phyloP scores from a whole-genome alignment of 2,329 filamentous ascomycete genomes.

The Arachnomyces sp. region DNA sequence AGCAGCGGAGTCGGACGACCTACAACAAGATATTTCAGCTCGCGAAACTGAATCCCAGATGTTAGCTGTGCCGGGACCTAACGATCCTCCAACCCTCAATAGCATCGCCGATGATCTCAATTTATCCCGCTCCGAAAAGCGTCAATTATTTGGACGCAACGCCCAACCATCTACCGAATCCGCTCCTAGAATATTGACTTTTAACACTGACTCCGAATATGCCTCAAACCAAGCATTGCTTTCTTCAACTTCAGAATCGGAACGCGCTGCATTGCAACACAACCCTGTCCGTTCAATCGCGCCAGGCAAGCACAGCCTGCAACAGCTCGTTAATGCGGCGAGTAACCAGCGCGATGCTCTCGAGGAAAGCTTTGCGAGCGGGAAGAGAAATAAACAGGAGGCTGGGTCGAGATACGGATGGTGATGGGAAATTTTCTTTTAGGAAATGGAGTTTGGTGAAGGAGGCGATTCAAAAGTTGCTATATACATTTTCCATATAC shows the following conservation, averaged over 20 bases:
- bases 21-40: constrained; percentile 5
- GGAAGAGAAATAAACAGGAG: constrained; percentile 71
- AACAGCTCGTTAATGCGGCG: constrained; percentile 78
- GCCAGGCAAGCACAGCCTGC: constrained; percentile 81
- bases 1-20: constrained; percentile 7
- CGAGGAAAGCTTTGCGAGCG: constrained; percentile 83
- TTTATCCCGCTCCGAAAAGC: constrained; percentile 65
- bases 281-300: constrained; percentile 77
- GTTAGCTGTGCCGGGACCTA: constrained; percentile 5
- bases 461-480: not conserved
- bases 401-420: constrained; percentile 80
- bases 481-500: too few species aligned
- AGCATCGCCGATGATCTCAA: constrained; percentile 70
- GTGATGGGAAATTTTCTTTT: constrained; percentile 38
- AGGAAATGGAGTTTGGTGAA: not conserved
- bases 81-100: constrained; percentile 51
- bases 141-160: constrained; percentile 76
- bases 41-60: constrained; percentile 7
- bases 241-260: constrained; percentile 55
- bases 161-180: constrained; percentile 15
- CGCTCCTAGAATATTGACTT: constrained; percentile 64
- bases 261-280: constrained; percentile 50
- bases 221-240: constrained; percentile 72
- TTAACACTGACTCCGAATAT: constrained; percentile 86
- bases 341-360: constrained; percentile 76